Evolutionary conservation across 352 stramenopile genomes (phyloP), one percentile per base, ranked within the genome.

Genomic region (Globisporangium cederbergense): DNA sequence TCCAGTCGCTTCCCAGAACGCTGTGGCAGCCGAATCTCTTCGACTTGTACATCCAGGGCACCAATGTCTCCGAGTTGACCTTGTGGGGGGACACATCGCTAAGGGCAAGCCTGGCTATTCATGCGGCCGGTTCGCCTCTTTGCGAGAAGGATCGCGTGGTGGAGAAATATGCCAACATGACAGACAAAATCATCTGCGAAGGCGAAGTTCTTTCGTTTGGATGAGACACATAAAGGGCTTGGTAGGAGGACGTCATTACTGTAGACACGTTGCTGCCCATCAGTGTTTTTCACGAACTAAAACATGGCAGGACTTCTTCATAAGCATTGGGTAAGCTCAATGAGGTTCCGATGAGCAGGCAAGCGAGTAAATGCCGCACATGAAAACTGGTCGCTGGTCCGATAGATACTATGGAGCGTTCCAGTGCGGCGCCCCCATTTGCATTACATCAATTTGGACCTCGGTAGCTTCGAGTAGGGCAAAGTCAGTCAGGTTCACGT

Each of bases 11-110:
- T 32, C 58, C 58, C 1, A 47, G 13, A 4, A n/a, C 46, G 22
- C 30, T 64, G 8, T 64, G 45, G 46, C 46, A 64, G 34, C 58
- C 46, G 32, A 64, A 46, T 56, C 58, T 64, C 58, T 47, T 64
- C n/a, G 58, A 64, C 36, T 57, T 64, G 32, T 64, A 57, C 46
- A 57, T 64, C 16, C 58, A 64, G 32, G 2, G 20, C 45, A 64
- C 58, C 3, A 16, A 34, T 3, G 50, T 64, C 30, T 50, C 34
- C 9, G 49, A 28, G 1, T 22, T 55, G 14, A n/a, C 58, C 4
- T 2, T 2, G 58, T 30, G 28, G n/a, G 11, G 13, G 2, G 4
- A 40, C 25, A 18, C 18, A 5, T 14, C 3, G 11, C 28, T 45
- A n/a, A 13, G 5, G 2, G 2, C 32, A 14, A 64, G 30, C 34